Conservation (phyloP, 495 filamentous ascomycete species). For the Podospora tetraspora region DNA sequence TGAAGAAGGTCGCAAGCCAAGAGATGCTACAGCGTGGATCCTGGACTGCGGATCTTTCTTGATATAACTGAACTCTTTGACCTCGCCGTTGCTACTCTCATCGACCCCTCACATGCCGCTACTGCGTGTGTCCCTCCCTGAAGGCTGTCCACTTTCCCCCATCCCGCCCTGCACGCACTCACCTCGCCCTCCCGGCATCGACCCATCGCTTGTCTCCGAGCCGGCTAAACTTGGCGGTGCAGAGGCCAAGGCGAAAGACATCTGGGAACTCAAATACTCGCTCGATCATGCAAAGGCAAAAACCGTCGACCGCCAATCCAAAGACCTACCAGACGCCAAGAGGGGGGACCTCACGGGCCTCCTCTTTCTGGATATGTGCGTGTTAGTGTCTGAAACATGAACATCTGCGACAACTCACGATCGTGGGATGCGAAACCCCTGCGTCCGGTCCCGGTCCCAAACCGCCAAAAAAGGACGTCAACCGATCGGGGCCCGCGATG, state of each 20-base stretch:
- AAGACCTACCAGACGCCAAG: background rate
- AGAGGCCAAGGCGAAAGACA: background rate
- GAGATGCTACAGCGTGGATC: background rate
- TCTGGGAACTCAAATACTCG: background rate
- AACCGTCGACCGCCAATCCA: background rate
- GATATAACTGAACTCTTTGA: conserved; percentile 1
- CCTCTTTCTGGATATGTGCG: background rate
- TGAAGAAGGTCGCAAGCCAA: background rate
- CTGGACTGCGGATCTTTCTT: conserved; percentile 1
- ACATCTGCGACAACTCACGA: background rate
- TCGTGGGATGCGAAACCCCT: conserved; percentile 1
- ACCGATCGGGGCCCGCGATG: background rate
- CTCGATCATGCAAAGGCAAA: background rate
- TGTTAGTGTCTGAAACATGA: background rate
- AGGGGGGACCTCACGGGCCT: background rate
- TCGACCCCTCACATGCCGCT: background rate
- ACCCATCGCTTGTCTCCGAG: background rate
- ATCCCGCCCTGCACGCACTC: background rate
- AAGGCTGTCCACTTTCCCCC: background rate
- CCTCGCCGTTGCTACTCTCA: background rate
- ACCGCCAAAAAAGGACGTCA: background rate
- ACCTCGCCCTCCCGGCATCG: background rate
- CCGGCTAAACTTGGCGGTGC: background rate
- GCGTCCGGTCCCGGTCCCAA: background rate
- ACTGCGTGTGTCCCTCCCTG: background rate